phyloP scores from a whole-genome alignment of 192 early-diverging fungal species.

The Backusella psychrophila region DNA sequence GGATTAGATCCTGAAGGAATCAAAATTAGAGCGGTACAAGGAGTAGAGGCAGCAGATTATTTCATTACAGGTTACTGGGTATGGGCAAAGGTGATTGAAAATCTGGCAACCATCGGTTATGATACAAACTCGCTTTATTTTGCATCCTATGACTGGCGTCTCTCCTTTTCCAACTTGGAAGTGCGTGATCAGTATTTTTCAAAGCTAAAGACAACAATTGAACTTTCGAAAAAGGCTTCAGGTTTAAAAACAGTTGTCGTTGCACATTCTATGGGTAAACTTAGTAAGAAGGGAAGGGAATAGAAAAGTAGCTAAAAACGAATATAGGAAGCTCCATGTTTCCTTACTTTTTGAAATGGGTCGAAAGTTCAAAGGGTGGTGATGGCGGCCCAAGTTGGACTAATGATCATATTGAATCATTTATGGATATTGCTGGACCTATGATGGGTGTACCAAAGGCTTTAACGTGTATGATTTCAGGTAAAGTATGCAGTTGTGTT shows the following conservation, averaged over 20 bases:
- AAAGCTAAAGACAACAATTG: slow-evolving; percentile 69
- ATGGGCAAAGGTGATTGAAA: slow-evolving; percentile 80
- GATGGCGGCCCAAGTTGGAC: slow-evolving; percentile 72
- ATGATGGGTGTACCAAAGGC: slow-evolving; percentile 87
- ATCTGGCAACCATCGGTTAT: slow-evolving; percentile 81
- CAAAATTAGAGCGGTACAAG: slow-evolving; percentile 83
- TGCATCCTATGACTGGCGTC: slow-evolving; percentile 88
- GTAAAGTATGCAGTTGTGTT: slow-evolving; percentile 3
- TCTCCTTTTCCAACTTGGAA: slow-evolving; percentile 77
- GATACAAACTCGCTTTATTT: slow-evolving; percentile 87
- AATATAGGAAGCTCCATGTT: slow-evolving; percentile 61
- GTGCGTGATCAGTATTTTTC: slow-evolving; percentile 82
- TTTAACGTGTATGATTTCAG: slow-evolving; percentile 66
- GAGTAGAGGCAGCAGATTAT: slow-evolving; percentile 87
- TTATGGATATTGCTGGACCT: slow-evolving; percentile 86
- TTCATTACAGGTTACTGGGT: slow-evolving; percentile 92
- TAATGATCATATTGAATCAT: slow-evolving; percentile 71
- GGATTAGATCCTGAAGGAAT: slow-evolving; percentile 84
- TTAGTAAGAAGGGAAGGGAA: not conserved
- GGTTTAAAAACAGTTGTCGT: slow-evolving; percentile 59
- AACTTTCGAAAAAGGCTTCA: slow-evolving; percentile 45
- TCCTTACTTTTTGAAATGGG: slow-evolving; percentile 90
- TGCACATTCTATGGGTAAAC: slow-evolving; percentile 65
- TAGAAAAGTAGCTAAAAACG: not conserved
- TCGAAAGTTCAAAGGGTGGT: slow-evolving; percentile 62